Conservation (phyloP, 768 basidiomycete genomes). For the Suillus cothurnatus region DNA sequence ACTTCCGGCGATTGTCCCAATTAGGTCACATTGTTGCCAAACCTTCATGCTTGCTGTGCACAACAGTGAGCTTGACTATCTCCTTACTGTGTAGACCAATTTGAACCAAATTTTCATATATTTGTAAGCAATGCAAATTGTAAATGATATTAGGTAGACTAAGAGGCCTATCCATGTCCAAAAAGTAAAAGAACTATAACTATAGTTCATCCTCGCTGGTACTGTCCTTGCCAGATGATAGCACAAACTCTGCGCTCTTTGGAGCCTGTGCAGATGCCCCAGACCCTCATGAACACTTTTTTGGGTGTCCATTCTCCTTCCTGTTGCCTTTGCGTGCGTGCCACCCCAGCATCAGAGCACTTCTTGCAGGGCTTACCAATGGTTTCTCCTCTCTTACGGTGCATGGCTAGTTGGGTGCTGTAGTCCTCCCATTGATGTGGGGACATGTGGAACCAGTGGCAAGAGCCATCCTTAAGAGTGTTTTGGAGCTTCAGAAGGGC, state of each 20-base stretch:
- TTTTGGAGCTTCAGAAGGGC: slow-evolving; percentile 2
- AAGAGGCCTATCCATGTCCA: no score
- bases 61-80: no score
- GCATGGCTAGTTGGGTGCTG: background rate
- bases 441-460: slow-evolving; percentile 10
- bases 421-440: background rate
- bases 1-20: no score
- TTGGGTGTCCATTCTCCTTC: background rate
- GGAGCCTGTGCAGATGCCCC: background rate
- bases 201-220: background rate
- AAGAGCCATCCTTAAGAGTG: background rate
- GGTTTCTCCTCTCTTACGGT: slow-evolving; percentile 5
- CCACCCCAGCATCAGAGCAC: background rate
- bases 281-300: background rate
- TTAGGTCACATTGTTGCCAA: no score
- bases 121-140: no score
- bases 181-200: no score
- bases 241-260: background rate
- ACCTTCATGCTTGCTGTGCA: no score
- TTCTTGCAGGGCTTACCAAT: slow-evolving; percentile 4
- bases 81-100: no score
- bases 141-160: no score
- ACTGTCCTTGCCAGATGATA: background rate
- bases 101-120: no score
- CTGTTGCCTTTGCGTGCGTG: background rate